Conservation (phyloP, 148 eudicot genomes). For the Rhododendron ovatum region DNA sequence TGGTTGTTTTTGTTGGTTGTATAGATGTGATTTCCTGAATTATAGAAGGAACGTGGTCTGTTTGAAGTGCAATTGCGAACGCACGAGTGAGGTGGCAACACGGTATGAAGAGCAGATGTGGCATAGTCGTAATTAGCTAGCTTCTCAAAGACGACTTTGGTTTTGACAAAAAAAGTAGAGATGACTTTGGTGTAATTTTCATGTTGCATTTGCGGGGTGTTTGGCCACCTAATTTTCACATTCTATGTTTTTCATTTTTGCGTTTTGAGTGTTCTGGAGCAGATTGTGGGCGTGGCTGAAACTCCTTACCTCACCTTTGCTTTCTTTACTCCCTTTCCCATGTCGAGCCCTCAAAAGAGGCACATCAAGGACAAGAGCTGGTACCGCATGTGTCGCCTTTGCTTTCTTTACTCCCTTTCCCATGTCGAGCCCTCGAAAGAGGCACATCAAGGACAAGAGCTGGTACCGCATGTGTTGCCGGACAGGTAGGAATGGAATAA, state of each 20-base stretch:
- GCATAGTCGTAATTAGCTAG: conserved; percentile 23
- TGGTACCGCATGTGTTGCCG: no score
- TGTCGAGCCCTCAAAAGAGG: no score
- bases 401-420: no score
- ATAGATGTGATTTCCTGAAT: conserved; percentile 54
- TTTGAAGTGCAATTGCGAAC: conserved; percentile 38
- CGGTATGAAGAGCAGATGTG: conserved; percentile 31
- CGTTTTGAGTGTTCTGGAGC: background rate
- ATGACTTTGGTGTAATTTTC: background rate
- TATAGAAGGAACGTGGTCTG: conserved; percentile 37
- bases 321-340: no score
- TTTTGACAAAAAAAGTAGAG: background rate
- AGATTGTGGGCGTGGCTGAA: background rate
- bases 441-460: no score
- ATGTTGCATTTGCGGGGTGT: background rate
- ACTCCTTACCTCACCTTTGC: no score
- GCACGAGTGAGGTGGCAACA: conserved; percentile 18
- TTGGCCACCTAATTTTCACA: background rate
- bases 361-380: no score
- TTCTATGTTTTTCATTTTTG: background rate
- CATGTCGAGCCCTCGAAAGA: no score
- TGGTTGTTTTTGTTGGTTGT: background rate
- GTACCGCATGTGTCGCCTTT: no score
- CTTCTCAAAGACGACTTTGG: background rate
- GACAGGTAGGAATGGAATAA: no score